phyloP scores from a whole-genome alignment of 805 yeast genomes.

The Kuraishia ogatae region DNA sequence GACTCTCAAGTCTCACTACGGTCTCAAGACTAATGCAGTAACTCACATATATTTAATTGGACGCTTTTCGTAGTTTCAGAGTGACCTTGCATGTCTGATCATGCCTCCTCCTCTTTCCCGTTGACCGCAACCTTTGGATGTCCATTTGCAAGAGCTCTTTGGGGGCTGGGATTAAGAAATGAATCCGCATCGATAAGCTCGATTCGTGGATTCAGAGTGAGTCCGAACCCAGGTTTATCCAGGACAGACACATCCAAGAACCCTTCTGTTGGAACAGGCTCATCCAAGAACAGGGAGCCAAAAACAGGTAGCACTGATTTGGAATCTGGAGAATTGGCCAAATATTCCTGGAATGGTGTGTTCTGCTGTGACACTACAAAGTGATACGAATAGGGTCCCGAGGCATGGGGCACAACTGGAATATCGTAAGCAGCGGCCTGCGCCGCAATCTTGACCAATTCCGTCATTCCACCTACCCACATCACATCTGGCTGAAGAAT shows the following conservation, averaged over 20 bases:
- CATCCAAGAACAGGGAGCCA: slow-evolving; percentile 36
- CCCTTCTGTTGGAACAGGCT: slow-evolving; percentile 38
- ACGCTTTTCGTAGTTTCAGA: not conserved
- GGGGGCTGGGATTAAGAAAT: slow-evolving; percentile 30
- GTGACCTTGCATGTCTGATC: not conserved
- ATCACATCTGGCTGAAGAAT: slow-evolving; percentile 43
- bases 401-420: slow-evolving; percentile 45
- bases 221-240: slow-evolving; percentile 43
- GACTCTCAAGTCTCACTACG: too few species aligned
- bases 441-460: slow-evolving; percentile 33
- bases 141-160: slow-evolving; percentile 11
- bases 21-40: not conserved
- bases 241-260: slow-evolving; percentile 27
- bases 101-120: not conserved
- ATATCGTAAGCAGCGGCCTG: slow-evolving; percentile 46
- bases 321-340: slow-evolving; percentile 42
- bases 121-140: not conserved
- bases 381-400: slow-evolving; percentile 45
- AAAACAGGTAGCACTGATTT: slow-evolving; percentile 35
- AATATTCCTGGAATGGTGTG: slow-evolving; percentile 44
- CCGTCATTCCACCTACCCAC: slow-evolving; percentile 49
- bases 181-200: slow-evolving; percentile 30
- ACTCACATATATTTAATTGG: not conserved
- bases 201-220: slow-evolving; percentile 34
- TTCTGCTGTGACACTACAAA: slow-evolving; percentile 39